Base-by-base conservation (phyloP, 2,329 filamentous ascomycete species). In the Aurifilum marmelostoma region DNA sequence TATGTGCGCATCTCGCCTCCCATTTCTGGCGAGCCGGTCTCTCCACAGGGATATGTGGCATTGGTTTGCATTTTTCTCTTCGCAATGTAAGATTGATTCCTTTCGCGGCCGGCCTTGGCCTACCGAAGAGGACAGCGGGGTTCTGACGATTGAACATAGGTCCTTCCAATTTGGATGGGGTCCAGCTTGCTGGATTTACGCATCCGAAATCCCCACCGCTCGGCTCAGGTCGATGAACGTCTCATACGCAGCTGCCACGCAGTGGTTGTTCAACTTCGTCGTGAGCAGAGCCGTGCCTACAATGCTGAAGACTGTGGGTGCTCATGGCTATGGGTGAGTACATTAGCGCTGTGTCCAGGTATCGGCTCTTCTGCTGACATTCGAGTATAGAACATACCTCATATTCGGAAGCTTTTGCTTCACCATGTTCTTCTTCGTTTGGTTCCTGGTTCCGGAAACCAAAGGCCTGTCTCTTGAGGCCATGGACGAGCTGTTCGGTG, bases 251-350 rank as follows among this genome's bases (percentile, higher is more conserved):
- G 88, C 89, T 3, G 87, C 88, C 0, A 90, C 87, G 0, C 88
- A 91, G 74, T 91, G 89, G 88, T 76, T 91, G 6, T 91, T 91
- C 78, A 91, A 91, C 75, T 89, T 91, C 69, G 88, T 91, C 4
- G 87, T 91, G 56, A 88, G 89, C 5, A 81, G 87, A 56, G 85
- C 87, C 27, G 88, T 89, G 9, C 88, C 88, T 0, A 85, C 83
- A 71, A 91, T 91, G 89, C 79, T 91, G 71, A 83, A 83, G 79
- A 82, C 76, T 6, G 77, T 80, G 6, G 80, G 79, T 18, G 67
- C 70, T 6, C 69, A 74, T 52, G 78, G 79, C 2, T 80, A 79
- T 66, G 87, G 77, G 74, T 76, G 68, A 71, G 75, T 72, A 32
- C 34, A 34, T 43, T 37, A 29, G 14, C 3, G 6, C 21, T 34